These are phyloP conservation scores for Polygonum aviculare DNA, from an alignment of 148 eudicot genomes.

Conservation along the genomic window DNA sequence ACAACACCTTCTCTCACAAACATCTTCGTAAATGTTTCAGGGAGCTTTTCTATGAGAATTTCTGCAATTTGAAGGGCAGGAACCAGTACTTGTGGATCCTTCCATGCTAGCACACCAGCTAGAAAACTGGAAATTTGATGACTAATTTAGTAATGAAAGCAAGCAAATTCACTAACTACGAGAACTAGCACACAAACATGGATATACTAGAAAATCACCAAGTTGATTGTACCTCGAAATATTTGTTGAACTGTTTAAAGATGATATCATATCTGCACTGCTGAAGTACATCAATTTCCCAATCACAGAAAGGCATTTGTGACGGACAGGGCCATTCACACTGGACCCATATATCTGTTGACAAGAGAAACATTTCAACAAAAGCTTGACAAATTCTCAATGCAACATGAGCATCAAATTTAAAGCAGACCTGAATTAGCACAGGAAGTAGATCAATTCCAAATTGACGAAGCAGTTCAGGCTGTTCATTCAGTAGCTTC, in stretches of 20 bases:
- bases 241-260: constrained; percentile 57
- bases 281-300: constrained; percentile 97
- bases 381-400: neutral
- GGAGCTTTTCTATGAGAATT: constrained; percentile 93
- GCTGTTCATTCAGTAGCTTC: constrained; percentile 78
- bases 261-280: constrained; percentile 75
- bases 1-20: constrained; percentile 96
- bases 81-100: constrained; percentile 93
- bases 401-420: neutral
- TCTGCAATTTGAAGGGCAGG: constrained; percentile 97
- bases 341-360: constrained; percentile 93
- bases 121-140: constrained; percentile 49
- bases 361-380: constrained; percentile 5
- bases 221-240: constrained; percentile 56
- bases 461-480: constrained; percentile 86
- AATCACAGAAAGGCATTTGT: constrained; percentile 90
- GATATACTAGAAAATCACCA: neutral
- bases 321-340: constrained; percentile 94
- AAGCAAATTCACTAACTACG: neutral
- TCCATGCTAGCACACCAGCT: constrained; percentile 96
- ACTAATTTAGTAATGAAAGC: neutral
- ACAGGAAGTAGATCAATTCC: constrained; percentile 95
- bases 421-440: constrained; percentile 61
- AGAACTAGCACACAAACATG: neutral
- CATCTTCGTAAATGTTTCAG: constrained; percentile 81